These are phyloP conservation scores for Patellifolia procumbens DNA, from an alignment of 179 eudicot species.

Conservation along the genomic window DNA sequence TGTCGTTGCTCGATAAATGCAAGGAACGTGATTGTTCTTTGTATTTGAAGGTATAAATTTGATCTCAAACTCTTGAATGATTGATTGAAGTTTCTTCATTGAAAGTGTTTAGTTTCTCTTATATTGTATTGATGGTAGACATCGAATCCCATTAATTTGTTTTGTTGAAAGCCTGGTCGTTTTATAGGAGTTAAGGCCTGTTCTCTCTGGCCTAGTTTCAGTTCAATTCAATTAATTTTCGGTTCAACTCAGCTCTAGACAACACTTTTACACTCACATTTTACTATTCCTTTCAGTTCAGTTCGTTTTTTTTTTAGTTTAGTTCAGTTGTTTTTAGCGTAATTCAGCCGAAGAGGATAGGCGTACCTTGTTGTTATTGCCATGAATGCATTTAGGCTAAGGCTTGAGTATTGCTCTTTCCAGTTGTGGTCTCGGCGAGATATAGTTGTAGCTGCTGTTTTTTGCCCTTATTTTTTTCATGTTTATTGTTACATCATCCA, in stretches of 20 bases:
- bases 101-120: not conserved
- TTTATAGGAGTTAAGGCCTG: not conserved
- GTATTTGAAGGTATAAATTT: conserved; percentile 57
- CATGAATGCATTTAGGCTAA: not conserved
- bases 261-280: no score
- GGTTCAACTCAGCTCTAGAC: no score
- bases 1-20: conserved; percentile 55
- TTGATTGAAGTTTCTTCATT: no score
- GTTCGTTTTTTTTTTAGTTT: no score
- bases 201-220: not conserved
- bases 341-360: no score
- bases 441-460: not conserved
- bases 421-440: not conserved
- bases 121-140: not conserved
- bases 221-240: no score
- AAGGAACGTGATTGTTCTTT: conserved; percentile 42
- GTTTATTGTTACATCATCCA: not conserved
- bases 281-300: no score
- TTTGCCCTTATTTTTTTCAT: not conserved
- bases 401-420: not conserved
- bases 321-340: no score
- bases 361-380: not conserved
- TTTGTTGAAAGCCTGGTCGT: not conserved
- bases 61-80: no score
- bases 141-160: not conserved